Base-by-base conservation (phyloP, 306 rosid genomes). In the Pterocarpus santalinus region DNA sequence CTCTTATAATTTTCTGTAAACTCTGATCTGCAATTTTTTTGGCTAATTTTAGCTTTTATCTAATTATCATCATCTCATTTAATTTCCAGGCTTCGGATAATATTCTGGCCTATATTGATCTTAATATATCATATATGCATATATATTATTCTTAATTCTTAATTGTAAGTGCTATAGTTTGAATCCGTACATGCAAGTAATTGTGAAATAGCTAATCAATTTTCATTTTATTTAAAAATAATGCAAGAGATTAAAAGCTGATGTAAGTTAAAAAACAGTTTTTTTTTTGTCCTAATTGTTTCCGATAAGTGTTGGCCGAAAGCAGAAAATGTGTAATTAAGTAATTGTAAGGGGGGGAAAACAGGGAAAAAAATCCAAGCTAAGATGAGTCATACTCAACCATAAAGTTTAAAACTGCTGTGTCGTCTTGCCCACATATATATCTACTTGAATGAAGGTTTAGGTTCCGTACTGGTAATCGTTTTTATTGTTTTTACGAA, bases 1-100 rank as follows among this genome's bases (percentile, higher is more conserved):
- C 81, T 70, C 12, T 70, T 68, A 52, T 34, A n/a, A 73, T 67
- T 36, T 72, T 35, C 22, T 77, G 85, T 81, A 62, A 72, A 76
- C 65, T 75, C 56, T 32, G n/a, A 65, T 46, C 12, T 80, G 75
- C 53, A 22, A 22, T 22, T 17, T 35, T 83, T 57, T 35, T 17
- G n/a, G 57, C 56, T 75, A 7, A 14, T 60, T 71, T 62, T 38
- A 52, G 67, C 36, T 67, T 60, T 46, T 17, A 5, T 13, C 17
- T 17, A 7, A 13, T 44, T 47, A 47, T 47, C 53, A 47, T 12
- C 2, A 47, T 47, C 10, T 47, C 53, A 47, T 47, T 47, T 43
- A 22, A 22, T 22, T 22, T 43, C 9, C 47, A 47, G 10, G 53
- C 53, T 47, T 47, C 1, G 15, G 2, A 8, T 1, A 14, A 75